Percentiles rank a stretch among this genome's conserved stretches.
Evolutionary conservation across 208 protist genomes (phyloP).

Genomic region (Acanthamoeba royreba): DNA sequence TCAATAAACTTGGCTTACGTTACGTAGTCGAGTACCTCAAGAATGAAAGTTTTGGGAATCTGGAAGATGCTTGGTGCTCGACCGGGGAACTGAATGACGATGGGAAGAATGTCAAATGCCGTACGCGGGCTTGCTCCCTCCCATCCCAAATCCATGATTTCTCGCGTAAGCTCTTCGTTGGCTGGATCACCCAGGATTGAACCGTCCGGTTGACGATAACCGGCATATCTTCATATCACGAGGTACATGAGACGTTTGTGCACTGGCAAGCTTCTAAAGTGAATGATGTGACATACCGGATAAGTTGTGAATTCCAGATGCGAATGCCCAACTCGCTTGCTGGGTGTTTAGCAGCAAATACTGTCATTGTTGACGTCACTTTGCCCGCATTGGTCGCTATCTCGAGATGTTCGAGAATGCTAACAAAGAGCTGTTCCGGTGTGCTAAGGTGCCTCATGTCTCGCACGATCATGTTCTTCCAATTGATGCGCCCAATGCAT

Average conservation of each 20-base stretch:
- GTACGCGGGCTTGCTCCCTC: background rate
- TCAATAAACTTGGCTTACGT: too few species aligned
- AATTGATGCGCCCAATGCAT: constrained; percentile 15
- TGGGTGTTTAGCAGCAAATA: background rate
- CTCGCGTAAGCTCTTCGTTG: background rate
- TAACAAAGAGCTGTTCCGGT: background rate
- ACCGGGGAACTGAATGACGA: background rate
- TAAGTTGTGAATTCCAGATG: background rate
- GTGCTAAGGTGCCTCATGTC: background rate
- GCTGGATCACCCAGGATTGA: background rate
- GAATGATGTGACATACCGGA: background rate
- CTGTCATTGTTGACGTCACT: background rate
- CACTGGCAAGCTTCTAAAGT: background rate
- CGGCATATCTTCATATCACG: background rate
- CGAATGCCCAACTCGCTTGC: background rate
- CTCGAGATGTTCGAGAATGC: background rate
- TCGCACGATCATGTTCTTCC: constrained; percentile 41
- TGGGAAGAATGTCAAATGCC: constrained; percentile 20
- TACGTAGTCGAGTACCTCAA: too few species aligned
- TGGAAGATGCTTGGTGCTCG: background rate
- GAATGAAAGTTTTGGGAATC: background rate
- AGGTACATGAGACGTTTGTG: background rate
- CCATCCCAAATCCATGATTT: constrained; percentile 16
- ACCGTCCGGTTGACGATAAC: background rate
- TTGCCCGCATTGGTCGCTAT: background rate